Conservation (phyloP, 176 grass and related monocot genomes). For the Lolium perenne region DNA sequence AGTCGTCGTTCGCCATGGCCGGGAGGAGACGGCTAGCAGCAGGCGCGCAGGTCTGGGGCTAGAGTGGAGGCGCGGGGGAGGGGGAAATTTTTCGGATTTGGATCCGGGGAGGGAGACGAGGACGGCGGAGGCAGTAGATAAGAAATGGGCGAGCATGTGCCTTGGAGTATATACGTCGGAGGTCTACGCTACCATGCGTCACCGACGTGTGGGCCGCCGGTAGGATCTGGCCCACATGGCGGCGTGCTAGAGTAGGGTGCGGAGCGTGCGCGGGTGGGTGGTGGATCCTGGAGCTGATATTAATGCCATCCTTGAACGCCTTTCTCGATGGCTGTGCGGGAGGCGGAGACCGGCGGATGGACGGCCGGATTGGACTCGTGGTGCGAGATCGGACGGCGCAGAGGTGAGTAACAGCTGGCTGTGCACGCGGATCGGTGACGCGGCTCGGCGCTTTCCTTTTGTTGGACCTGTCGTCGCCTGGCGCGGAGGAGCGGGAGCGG, state of each 20-base stretch:
- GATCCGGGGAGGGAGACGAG: constrained; percentile 37
- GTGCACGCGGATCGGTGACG: constrained; percentile 65
- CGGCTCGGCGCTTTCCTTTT: constrained; percentile 29
- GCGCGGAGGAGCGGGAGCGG: constrained; percentile 15
- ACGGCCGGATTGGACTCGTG: constrained; percentile 29
- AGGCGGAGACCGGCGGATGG: neutral
- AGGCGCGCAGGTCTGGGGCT: neutral
- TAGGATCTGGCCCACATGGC: rapidly evolving
- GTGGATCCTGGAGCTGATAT: neutral
- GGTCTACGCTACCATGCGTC: rapidly evolving
- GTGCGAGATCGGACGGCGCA: constrained; percentile 35
- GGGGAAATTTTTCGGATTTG: constrained; percentile 41
- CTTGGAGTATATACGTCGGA: neutral
- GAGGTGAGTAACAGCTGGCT: neutral
- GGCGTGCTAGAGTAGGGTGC: rapidly evolving
- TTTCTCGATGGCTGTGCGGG: neutral
- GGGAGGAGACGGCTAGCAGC: too few species aligned
- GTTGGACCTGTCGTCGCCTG: constrained; percentile 17
- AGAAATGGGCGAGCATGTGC: constrained; percentile 46
- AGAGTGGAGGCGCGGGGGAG: neutral
- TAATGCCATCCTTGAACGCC: neutral
- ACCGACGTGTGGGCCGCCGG: neutral
- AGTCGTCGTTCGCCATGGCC: constrained; percentile 61
- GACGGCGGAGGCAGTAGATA: constrained; percentile 21
- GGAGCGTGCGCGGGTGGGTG: neutral